These are phyloP conservation scores for Colletotrichum somersetense DNA, from an alignment of 2,329 filamentous ascomycete species.

Conservation along the genomic window DNA sequence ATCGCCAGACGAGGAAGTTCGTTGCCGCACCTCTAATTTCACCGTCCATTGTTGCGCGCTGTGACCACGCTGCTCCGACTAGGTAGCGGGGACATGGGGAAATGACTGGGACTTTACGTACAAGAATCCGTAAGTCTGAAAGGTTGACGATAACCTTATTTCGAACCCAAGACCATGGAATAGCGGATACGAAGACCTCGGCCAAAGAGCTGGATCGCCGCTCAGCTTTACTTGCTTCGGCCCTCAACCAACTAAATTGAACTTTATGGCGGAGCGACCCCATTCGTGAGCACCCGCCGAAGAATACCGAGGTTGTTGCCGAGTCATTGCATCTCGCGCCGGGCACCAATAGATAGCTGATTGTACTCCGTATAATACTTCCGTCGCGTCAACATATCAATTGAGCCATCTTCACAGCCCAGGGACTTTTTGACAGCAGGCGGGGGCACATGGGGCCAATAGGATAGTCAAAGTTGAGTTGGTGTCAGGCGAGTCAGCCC, in stretches of 20 bases:
- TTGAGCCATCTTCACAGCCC: background rate
- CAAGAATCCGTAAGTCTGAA: constrained; percentile 21
- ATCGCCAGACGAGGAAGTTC: background rate
- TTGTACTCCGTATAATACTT: background rate
- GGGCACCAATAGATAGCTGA: too few relatives aligned
- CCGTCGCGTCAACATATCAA: background rate
- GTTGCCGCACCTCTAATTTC: constrained; percentile 14
- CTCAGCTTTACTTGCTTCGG: background rate
- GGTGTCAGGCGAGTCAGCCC: constrained; percentile 12
- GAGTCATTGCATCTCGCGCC: constrained; percentile 27
- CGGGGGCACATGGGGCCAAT: background rate
- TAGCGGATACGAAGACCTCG: background rate
- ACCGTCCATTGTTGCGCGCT: background rate
- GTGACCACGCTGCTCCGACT: constrained; percentile 9
- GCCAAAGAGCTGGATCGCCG: background rate
- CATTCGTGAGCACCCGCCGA: too few relatives aligned
- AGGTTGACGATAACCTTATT: constrained; percentile 33
- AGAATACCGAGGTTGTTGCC: constrained; percentile 19
- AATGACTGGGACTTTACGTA: constrained; percentile 31
- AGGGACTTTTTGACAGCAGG: constrained; percentile 29
- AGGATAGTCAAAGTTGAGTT: constrained; percentile 13
- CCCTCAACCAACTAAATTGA: background rate
- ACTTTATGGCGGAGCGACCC: background rate
- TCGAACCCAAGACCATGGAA: background rate
- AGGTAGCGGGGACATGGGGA: constrained; percentile 20